Evolutionary conservation across 331 rosid genomes (phyloP).

Genomic region (Saraca asoca): DNA sequence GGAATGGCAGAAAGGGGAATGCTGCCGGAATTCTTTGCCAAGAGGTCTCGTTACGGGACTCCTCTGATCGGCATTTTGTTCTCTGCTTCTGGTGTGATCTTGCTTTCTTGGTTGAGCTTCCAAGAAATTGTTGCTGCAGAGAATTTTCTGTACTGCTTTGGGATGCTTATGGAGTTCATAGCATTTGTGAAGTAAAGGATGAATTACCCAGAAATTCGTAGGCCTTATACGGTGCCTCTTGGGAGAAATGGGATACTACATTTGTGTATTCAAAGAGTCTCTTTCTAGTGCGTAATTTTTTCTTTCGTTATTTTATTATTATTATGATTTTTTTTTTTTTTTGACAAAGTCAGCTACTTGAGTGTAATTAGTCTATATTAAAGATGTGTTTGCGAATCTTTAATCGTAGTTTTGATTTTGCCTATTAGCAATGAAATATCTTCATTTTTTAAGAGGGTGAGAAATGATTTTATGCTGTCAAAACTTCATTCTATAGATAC

Average conservation of each 20-base stretch:
- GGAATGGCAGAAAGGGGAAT: slow-evolving; percentile 67
- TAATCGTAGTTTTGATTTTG: background rate
- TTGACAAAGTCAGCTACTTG: too few relatives aligned
- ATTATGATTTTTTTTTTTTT: too few relatives aligned
- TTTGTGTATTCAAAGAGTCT: slow-evolving; percentile 50
- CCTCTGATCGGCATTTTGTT: slow-evolving; percentile 54
- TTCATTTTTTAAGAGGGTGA: too few relatives aligned
- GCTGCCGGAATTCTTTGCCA: slow-evolving; percentile 62
- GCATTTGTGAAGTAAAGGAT: slow-evolving; percentile 59
- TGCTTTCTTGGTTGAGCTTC: slow-evolving; percentile 68
- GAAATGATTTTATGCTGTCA: too few relatives aligned
- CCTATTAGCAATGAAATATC: slow-evolving; percentile 1
- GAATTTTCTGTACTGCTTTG: slow-evolving; percentile 61
- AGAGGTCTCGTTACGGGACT: slow-evolving; percentile 54
- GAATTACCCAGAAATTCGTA: slow-evolving; percentile 34
- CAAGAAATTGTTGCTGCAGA: slow-evolving; percentile 72
- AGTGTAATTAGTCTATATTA: too few relatives aligned
- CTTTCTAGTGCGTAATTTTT: slow-evolving; percentile 50
- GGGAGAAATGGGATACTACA: slow-evolving; percentile 50
- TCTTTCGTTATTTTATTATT: slow-evolving; percentile 14
- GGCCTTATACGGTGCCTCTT: slow-evolving; percentile 58
- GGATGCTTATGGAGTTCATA: slow-evolving; percentile 65
- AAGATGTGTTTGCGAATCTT: background rate
- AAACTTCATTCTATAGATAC: too few relatives aligned
- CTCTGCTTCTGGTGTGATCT: slow-evolving; percentile 60